Percentiles rank a stretch among this genome's conserved stretches.
These are phyloP conservation scores for Fusarium fracticaudum DNA, from an alignment of 2,329 filamentous ascomycete species.

Conservation along the genomic window DNA sequence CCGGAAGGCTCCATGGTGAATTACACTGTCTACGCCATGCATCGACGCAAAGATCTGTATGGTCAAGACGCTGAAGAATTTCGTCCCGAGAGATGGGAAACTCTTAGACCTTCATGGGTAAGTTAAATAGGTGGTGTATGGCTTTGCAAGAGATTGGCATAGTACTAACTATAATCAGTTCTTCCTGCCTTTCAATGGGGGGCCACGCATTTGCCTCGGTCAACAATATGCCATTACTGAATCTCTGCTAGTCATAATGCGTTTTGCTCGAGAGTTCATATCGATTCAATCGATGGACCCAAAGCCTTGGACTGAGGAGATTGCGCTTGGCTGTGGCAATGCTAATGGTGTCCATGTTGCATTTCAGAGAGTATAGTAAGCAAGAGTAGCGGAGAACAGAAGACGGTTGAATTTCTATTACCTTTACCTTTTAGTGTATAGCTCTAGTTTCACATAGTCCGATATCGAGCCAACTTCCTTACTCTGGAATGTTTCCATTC, in stretches of 20 bases:
- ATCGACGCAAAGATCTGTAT: background rate
- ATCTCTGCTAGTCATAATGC: background rate
- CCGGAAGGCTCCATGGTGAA: background rate
- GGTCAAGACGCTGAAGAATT: background rate
- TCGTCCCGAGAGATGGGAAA: background rate
- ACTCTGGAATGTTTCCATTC: background rate
- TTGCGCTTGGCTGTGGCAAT: background rate
- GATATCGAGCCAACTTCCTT: fast-evolving
- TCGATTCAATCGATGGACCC: background rate
- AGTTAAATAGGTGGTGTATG: background rate
- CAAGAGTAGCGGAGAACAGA: background rate
- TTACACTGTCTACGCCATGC: background rate
- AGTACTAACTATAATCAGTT: background rate
- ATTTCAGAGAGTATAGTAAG: background rate
- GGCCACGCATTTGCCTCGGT: background rate
- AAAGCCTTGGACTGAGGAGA: background rate
- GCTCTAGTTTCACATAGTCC: background rate
- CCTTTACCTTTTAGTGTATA: background rate
- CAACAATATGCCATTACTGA: background rate
- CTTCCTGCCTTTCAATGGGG: background rate
- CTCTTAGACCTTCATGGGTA: background rate
- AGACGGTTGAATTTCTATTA: background rate
- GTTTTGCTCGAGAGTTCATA: background rate
- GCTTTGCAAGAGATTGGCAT: too few relatives aligned
- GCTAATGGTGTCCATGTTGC: background rate